A percentile compares a stretch with the other conserved stretches of the same genome.
Conservation (phyloP, 2,329 filamentous ascomycete species). For the Hypoxylon sp. region DNA sequence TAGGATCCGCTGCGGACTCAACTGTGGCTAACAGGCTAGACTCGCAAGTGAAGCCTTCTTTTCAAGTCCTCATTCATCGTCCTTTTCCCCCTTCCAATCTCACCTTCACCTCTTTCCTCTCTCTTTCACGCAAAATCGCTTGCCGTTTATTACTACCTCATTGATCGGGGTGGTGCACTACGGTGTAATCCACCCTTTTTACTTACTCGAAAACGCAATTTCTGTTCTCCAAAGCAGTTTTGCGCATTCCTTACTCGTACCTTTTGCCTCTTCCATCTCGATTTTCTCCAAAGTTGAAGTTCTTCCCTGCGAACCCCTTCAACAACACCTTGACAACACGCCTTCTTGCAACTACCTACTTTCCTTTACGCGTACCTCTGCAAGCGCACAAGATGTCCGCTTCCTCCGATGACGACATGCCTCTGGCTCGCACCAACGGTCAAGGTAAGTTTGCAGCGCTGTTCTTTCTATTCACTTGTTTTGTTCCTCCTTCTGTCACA, state of each 20-base stretch:
- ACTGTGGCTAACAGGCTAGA: constrained; percentile 48
- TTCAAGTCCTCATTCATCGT: constrained; percentile 40
- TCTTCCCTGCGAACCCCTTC: constrained; percentile 8
- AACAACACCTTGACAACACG: too few species aligned
- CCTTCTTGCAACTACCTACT: too few species aligned
- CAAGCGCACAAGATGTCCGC: constrained; percentile 56
- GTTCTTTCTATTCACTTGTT: constrained; percentile 36
- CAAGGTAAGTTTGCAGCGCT: constrained; percentile 65
- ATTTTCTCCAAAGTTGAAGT: not conserved
- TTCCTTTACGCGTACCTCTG: constrained; percentile 18
- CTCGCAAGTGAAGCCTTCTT: constrained; percentile 51
- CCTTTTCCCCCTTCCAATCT: constrained; percentile 44
- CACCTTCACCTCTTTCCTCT: constrained; percentile 42
- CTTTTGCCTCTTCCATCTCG: constrained; percentile 2
- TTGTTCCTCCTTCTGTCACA: constrained; percentile 15
- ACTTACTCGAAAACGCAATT: constrained; percentile 13
- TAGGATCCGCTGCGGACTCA: constrained; percentile 37
- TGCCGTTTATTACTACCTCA: constrained; percentile 31
- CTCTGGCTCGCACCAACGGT: constrained; percentile 75
- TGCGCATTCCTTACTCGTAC: constrained; percentile 43
- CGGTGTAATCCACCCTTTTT: constrained; percentile 43
- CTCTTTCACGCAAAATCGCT: constrained; percentile 28
- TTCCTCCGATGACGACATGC: constrained; percentile 82
- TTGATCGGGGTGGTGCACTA: constrained; percentile 44
- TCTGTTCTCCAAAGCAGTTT: constrained; percentile 13